Evolutionary conservation across 306 rosid genomes (phyloP), one percentile per base, ranked within the genome.

Genomic region (Quercus cerris): DNA sequence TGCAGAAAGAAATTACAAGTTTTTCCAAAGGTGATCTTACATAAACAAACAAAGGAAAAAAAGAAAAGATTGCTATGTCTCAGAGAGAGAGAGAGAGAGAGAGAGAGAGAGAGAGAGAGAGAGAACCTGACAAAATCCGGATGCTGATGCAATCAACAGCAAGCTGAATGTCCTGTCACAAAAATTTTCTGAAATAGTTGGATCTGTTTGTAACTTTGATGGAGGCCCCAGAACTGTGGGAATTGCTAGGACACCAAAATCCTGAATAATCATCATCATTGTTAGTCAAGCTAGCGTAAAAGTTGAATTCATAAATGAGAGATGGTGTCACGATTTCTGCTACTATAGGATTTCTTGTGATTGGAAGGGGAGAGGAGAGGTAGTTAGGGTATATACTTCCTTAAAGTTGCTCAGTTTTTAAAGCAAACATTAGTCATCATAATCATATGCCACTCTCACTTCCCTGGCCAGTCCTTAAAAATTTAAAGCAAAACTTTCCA

Each of bases 181-280:
- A 64, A 85, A 93, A 23, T 31, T 38, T 30, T 84, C 96, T 22
- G 89, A 82, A 19, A 85, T 81, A 15, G 83, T 73, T 80, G 92
- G 10, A 61, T 84, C 81, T 66, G 89, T 87, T 75, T 76, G 86
- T 51, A 86, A 80, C 81, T 90, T 93, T 66, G 98, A 98, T 52
- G 98, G 99, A 57, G 89, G 84, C 15, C 97, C 97, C 41, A 93
- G 96, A 77, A 93, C 92, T 7, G 97, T 93, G 44, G 99, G 98
- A 76, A 95, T 86, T 61, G 87, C 86, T 57, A 95, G 94, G 78
- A 93, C 89, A 46, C 97, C 97, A 19, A 56, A 81, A 78, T 93
- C 98, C 99, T 95, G 88, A 82, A 77, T 17, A 27, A 57, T 20
- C 78, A 63, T 20, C 78, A 63, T 62, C 68, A 38, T 3, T 68